These are phyloP conservation scores for Trebouxia gelatinosa DNA, from an alignment of 163 green algal genomes.

Conservation along the genomic window DNA sequence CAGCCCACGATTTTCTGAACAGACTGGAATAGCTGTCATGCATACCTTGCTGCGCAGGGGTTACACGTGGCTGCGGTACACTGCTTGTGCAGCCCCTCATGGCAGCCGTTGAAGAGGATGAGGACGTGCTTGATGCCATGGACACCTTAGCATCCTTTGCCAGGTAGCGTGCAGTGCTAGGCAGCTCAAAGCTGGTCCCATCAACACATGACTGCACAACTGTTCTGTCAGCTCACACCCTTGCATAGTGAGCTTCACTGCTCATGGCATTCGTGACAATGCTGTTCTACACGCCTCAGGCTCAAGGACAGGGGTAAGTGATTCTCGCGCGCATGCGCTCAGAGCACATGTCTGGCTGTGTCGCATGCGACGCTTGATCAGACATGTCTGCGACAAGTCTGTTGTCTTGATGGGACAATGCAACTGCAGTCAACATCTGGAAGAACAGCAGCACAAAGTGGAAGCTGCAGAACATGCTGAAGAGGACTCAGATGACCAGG, in stretches of 20 bases:
- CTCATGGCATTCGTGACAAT: not conserved
- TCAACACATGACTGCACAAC: not conserved
- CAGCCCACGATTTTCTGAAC: too few relatives aligned
- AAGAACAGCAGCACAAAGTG: not conserved
- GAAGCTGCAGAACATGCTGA: constrained; percentile 17
- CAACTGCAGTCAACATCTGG: not conserved
- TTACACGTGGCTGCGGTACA: too few relatives aligned
- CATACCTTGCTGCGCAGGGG: too few relatives aligned
- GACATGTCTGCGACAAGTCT: not conserved
- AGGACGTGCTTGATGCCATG: constrained; percentile 49
- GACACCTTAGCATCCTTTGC: constrained; percentile 51
- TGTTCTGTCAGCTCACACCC: not conserved
- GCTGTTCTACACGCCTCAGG: not conserved
- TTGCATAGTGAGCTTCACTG: not conserved
- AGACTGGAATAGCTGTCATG: too few relatives aligned
- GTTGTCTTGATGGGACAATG: not conserved
- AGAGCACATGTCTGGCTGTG: not conserved
- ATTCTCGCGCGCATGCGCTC: not conserved
- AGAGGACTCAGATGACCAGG: not conserved
- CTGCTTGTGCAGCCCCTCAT: too few relatives aligned
- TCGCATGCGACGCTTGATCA: not conserved
- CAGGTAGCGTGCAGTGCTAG: constrained; percentile 22
- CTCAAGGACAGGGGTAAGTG: too few relatives aligned
- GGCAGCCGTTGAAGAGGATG: constrained; percentile 32
- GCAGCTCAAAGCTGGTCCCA: too few relatives aligned